These are phyloP conservation scores for Microcyclospora tardicrescens DNA, from an alignment of 2,329 filamentous ascomycete genomes.

Conservation along the genomic window DNA sequence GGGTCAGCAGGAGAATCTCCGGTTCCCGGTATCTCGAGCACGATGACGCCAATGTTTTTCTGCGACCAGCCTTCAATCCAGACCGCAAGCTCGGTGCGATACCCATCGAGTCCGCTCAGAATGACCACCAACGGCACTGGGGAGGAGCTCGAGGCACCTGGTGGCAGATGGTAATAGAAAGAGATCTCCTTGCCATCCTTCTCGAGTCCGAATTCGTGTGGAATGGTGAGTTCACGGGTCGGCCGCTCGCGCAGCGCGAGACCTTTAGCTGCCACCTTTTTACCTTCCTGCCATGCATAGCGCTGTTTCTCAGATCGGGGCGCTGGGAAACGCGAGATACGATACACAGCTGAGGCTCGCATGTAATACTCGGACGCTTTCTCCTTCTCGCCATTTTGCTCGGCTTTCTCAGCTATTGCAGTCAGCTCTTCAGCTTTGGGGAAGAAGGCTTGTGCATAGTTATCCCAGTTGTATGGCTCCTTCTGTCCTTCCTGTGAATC, in stretches of 20 bases:
- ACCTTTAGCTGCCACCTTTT: slow-evolving; percentile 48
- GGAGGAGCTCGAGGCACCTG: slow-evolving; percentile 26
- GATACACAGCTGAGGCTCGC: slow-evolving; percentile 57
- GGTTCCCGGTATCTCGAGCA: slow-evolving; percentile 46
- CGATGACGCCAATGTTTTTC: slow-evolving; percentile 36
- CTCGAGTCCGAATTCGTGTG: slow-evolving; percentile 39
- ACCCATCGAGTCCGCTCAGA: slow-evolving; percentile 47
- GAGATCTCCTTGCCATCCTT: slow-evolving; percentile 46
- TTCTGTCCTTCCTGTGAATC: slow-evolving; percentile 40
- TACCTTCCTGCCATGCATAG: slow-evolving; percentile 52
- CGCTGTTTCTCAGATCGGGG: slow-evolving; percentile 39
- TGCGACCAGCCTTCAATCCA: slow-evolving; percentile 39
- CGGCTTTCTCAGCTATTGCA: slow-evolving; percentile 38
- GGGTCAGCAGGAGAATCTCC: slow-evolving; percentile 41
- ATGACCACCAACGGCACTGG: slow-evolving; percentile 42
- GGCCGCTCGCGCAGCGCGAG: slow-evolving; percentile 40
- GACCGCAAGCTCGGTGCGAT: slow-evolving; percentile 42
- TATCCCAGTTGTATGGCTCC: slow-evolving; percentile 49
- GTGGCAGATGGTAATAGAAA: slow-evolving; percentile 51
- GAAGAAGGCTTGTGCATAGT: slow-evolving; percentile 50
- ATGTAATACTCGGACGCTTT: slow-evolving; percentile 51
- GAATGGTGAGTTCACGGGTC: slow-evolving; percentile 48
- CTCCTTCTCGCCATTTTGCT: slow-evolving; percentile 35
- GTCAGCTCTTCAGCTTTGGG: slow-evolving; percentile 47
- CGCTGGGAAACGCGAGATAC: slow-evolving; percentile 58